A percentile compares a stretch with the other conserved stretches of the same genome.
Conservation (phyloP, 2,329 filamentous ascomycete genomes). For the Alternaria dauci region DNA sequence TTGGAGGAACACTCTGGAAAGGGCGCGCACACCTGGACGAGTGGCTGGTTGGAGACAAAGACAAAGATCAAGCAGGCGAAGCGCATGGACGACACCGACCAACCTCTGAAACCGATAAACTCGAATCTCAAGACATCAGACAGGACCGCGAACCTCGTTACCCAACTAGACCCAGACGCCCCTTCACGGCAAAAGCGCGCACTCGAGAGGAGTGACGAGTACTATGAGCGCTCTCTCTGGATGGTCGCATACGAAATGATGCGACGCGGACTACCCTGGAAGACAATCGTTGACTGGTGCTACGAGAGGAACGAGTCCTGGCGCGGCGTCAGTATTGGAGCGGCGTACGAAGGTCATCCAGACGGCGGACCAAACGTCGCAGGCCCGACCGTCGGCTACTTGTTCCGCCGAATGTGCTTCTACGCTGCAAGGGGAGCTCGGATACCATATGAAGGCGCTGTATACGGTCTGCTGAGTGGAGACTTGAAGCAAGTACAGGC, state of each 20-base stretch:
- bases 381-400: slow-evolving; percentile 53
- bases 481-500: slow-evolving; percentile 80
- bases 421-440: slow-evolving; percentile 73
- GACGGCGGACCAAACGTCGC: slow-evolving; percentile 52
- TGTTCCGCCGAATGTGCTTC: slow-evolving; percentile 83
- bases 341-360: slow-evolving; percentile 62
- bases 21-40: slow-evolving; percentile 70
- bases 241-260: slow-evolving; percentile 93
- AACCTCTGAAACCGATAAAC: slow-evolving; percentile 48
- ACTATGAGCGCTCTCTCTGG: slow-evolving; percentile 91
- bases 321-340: slow-evolving; percentile 84
- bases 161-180: slow-evolving; percentile 91
- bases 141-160: slow-evolving; percentile 71
- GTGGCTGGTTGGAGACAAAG: slow-evolving; percentile 93
- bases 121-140: slow-evolving; percentile 56
- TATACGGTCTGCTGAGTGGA: slow-evolving; percentile 89
- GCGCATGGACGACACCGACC: slow-evolving; percentile 65
- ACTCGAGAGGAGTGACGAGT: slow-evolving; percentile 83
- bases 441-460: slow-evolving; percentile 83
- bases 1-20: slow-evolving; percentile 75
- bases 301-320: slow-evolving; percentile 85
- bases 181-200: slow-evolving; percentile 78
- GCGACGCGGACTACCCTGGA: slow-evolving; percentile 78
- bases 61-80: slow-evolving; percentile 91
- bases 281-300: slow-evolving; percentile 84